These are phyloP conservation scores for Lachnellula arida DNA, from an alignment of 2,329 filamentous ascomycete genomes.

Conservation along the genomic window DNA sequence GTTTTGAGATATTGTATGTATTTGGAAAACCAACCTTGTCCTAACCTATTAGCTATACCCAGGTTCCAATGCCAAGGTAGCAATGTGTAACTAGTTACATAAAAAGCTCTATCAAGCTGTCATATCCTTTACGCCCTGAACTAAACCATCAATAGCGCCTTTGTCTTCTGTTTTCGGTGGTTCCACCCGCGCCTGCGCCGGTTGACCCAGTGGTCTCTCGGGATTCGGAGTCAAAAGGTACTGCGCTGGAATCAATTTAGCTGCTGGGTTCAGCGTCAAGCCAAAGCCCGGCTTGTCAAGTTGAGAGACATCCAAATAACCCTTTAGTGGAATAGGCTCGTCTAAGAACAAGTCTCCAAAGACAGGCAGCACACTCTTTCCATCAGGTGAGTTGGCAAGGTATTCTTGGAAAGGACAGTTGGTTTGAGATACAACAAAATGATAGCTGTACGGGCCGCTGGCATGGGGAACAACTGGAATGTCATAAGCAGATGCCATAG, in stretches of 20 bases:
- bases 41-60: background rate
- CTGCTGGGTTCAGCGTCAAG: constrained; percentile 73
- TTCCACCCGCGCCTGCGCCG: constrained; percentile 6
- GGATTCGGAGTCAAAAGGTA: constrained; percentile 67
- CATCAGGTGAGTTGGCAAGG: constrained; percentile 86
- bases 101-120: constrained; percentile 12
- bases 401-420: constrained; percentile 97
- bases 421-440: constrained; percentile 89
- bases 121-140: constrained; percentile 22
- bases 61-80: background rate
- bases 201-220: constrained; percentile 38
- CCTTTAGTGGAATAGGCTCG: constrained; percentile 81
- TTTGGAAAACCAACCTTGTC: background rate
- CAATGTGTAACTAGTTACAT: constrained; percentile 1
- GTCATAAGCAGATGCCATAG: constrained; percentile 88
- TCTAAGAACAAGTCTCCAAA: constrained; percentile 89
- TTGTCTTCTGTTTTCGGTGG: constrained; percentile 9
- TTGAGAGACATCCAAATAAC: constrained; percentile 72
- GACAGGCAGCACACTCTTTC: constrained; percentile 82
- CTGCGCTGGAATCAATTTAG: constrained; percentile 70
- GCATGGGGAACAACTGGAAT: constrained; percentile 94
- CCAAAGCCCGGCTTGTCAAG: constrained; percentile 91
- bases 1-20: background rate
- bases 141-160: constrained; percentile 32
- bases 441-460: constrained; percentile 90